These are phyloP conservation scores for Phaeoacremonium minimum DNA, from an alignment of 2,329 filamentous ascomycete genomes.

Conservation along the genomic window DNA sequence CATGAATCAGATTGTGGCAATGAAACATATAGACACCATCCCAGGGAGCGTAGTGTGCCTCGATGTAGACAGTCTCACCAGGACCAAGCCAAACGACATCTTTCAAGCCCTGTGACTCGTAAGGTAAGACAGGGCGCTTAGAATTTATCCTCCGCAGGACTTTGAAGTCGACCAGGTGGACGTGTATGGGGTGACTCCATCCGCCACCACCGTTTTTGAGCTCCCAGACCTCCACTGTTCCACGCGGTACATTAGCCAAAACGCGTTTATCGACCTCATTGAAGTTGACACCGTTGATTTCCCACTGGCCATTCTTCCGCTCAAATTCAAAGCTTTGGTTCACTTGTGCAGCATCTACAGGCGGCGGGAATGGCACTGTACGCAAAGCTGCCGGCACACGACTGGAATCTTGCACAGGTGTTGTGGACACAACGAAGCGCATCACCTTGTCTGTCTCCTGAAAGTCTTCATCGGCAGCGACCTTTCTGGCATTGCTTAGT, in stretches of 20 bases:
- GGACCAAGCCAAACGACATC: conserved; percentile 46
- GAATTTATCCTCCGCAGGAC: conserved; percentile 40
- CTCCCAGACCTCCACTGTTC: conserved; percentile 35
- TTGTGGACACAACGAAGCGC: conserved; percentile 13
- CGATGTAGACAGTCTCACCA: conserved; percentile 38
- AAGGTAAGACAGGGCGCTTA: conserved; percentile 32
- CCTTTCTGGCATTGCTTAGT: conserved; percentile 29
- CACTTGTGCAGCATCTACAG: conserved; percentile 5
- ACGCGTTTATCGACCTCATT: conserved; percentile 33
- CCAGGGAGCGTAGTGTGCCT: conserved; percentile 43
- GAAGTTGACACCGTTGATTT: conserved; percentile 38
- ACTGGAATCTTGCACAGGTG: conserved; percentile 26
- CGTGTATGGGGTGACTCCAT: conserved; percentile 44
- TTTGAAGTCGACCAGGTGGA: conserved; percentile 50
- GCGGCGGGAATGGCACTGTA: conserved; percentile 7
- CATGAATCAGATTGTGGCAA: conserved; percentile 37
- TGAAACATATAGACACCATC: conserved; percentile 43
- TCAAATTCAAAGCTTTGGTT: conserved; percentile 13
- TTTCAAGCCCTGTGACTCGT: conserved; percentile 45
- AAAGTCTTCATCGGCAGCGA: conserved; percentile 36
- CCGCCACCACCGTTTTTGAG: conserved; percentile 34
- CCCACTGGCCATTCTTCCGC: conserved; percentile 23
- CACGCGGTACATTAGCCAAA: conserved; percentile 32
- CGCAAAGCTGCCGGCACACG: conserved; percentile 26
- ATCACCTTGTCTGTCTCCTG: conserved; percentile 33